These are phyloP conservation scores for Globisporangium middletonii DNA, from an alignment of 352 stramenopile species.

Conservation along the genomic window DNA sequence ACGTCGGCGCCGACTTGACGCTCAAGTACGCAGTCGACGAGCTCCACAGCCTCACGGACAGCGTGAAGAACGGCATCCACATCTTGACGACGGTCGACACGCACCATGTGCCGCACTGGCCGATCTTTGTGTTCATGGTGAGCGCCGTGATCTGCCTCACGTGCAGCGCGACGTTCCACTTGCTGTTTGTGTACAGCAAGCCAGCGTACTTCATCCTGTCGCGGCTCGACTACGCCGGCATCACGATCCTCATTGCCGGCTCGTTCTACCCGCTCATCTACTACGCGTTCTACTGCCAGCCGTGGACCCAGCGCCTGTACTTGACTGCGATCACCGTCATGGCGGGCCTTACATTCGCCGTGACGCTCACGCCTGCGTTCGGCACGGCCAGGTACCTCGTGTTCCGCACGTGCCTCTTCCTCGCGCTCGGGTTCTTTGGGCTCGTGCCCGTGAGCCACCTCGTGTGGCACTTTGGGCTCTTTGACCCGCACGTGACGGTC, in stretches of 20 bases:
- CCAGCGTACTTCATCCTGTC: conserved; percentile 71
- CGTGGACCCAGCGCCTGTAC: conserved; percentile 54
- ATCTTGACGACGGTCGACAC: conserved; percentile 60
- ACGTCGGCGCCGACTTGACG: conserved; percentile 69
- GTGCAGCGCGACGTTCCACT: conserved; percentile 77
- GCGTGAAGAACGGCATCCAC: conserved; percentile 73
- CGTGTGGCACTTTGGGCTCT: conserved; percentile 68
- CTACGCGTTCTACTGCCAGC: conserved; percentile 87
- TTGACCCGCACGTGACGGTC: conserved; percentile 78
- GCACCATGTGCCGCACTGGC: conserved; percentile 78
- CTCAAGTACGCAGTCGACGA: conserved; percentile 76
- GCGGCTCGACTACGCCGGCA: conserved; percentile 79
- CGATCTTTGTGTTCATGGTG: conserved; percentile 83
- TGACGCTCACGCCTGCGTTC: conserved; percentile 70
- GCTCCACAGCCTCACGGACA: conserved; percentile 64
- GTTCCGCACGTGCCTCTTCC: conserved; percentile 71
- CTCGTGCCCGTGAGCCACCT: conserved; percentile 71
- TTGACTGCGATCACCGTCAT: conserved; percentile 62
- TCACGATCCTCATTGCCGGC: conserved; percentile 82
- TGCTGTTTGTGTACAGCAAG: conserved; percentile 80
- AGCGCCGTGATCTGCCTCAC: conserved; percentile 79
- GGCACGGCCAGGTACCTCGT: conserved; percentile 65
- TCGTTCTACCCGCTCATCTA: conserved; percentile 87
- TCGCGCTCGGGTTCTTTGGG: conserved; percentile 77
- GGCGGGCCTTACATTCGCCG: conserved; percentile 58